A percentile compares a stretch with the other conserved stretches of the same genome.
phyloP scores from a whole-genome alignment of 2,329 filamentous ascomycete genomes.

The Neocucurbitaria cava region DNA sequence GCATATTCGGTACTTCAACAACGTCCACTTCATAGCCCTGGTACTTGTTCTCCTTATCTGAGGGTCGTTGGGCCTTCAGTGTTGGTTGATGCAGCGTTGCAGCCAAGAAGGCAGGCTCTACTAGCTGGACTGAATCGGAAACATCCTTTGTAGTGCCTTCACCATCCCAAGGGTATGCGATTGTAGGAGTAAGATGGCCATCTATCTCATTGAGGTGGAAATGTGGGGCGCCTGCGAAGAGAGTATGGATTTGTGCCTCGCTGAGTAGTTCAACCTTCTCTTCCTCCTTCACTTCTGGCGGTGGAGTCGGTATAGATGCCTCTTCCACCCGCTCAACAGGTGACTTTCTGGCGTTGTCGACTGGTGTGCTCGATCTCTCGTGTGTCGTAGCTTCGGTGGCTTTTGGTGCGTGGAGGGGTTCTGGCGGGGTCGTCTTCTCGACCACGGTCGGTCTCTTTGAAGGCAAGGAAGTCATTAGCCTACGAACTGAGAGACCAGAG shows the following conservation, averaged over 20 bases:
- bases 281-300: slow-evolving; percentile 16
- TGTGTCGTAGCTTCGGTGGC: slow-evolving; percentile 10
- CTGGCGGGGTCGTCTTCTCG: slow-evolving; percentile 11
- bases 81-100: slow-evolving; percentile 39
- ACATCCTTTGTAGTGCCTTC: slow-evolving; percentile 65
- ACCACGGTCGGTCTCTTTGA: slow-evolving; percentile 23
- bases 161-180: slow-evolving; percentile 73
- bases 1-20: slow-evolving; percentile 71
- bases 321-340: slow-evolving; percentile 15
- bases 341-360: slow-evolving; percentile 17
- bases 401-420: slow-evolving; percentile 26
- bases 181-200: slow-evolving; percentile 67
- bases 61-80: slow-evolving; percentile 12
- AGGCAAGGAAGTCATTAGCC: slow-evolving; percentile 25
- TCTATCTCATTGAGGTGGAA: slow-evolving; percentile 69
- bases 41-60: slow-evolving; percentile 23
- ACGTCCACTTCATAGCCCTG: slow-evolving; percentile 41
- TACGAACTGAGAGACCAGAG: slow-evolving; percentile 4
- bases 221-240: slow-evolving; percentile 79
- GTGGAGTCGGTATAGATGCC: slow-evolving; percentile 16
- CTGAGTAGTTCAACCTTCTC: slow-evolving; percentile 26
- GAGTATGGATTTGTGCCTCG: slow-evolving; percentile 68
- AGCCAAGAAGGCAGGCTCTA: slow-evolving; percentile 47
- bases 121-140: slow-evolving; percentile 56
- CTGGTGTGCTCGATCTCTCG: slow-evolving; percentile 15